Base-by-base conservation (phyloP, 2,329 filamentous ascomycete species). In the Fusarium tjaetaba region DNA sequence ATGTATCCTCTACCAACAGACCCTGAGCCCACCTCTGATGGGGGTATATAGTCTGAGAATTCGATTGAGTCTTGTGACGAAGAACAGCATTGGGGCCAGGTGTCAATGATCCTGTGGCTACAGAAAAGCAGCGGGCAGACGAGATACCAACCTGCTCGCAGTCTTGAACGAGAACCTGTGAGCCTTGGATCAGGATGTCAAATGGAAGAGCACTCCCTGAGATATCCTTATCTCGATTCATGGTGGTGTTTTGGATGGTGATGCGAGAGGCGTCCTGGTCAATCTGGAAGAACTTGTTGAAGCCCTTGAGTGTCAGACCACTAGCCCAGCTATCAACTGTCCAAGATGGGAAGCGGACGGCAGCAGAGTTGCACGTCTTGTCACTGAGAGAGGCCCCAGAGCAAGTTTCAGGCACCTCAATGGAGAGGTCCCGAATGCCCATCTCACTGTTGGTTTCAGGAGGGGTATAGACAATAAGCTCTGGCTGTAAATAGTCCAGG, bases 11-110 rank as follows among this genome's bases (percentile, higher is more conserved):
- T 5, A 77, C 76, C 1, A 77, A 45, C 11, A 77, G 20, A 1
- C 76, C 76, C 18, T 77, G 68, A 1, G 76, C 70, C 76, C 76
- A 77, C 34, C 76, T 57, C 16, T 74, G 52, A 39, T 77, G 76
- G 0, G 76, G 76, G n/a, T 76, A 76, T n/a, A 77, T 62, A 2
- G 61, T 51, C 14, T 77, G 76, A 5, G 58, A 30, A 7, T 58
- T 38, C 1, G 74, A 76, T n/a, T 32, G 32, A 1, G 72, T 68
- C 3, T 43, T 51, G 32, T 77, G 74, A 2, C 76, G 67, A 9
- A 70, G 32, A 4, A 77, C 70, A 14, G 62, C 72, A 14, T 77
- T 77, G 1, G 76, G 76, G 0, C 76, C 76, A 4, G 76, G 46
- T 2, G 66, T 58, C 2, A 73, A 18, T 2, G 73, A 73, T 1